Evolutionary conservation across 1,284 basidiomycete species (phyloP).

Genomic region (Cutaneotrichosporon spelunceum): DNA sequence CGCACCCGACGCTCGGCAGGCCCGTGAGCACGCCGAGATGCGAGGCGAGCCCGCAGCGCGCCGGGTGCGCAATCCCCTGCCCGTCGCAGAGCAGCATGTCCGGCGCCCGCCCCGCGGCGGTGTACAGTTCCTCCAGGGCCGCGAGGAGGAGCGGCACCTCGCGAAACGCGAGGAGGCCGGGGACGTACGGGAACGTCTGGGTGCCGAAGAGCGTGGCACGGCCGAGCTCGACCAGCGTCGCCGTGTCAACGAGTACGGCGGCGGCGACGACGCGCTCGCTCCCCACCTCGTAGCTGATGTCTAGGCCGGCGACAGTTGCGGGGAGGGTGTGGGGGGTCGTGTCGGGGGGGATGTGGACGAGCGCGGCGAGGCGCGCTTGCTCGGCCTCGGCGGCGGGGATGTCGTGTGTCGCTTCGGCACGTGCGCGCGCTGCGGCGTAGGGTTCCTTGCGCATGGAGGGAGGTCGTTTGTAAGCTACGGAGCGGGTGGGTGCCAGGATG

Average conservation of each 20-base stretch:
- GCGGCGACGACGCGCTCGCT: slow-evolving; percentile 8
- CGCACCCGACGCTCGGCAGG: slow-evolving; percentile 1
- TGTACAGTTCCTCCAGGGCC: neutral
- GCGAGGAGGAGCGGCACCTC: slow-evolving; percentile 5
- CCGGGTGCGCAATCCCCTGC: slow-evolving; percentile 10
- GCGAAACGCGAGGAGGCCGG: slow-evolving; percentile 10
- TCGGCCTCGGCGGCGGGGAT: slow-evolving; percentile 7
- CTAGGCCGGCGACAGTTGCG: neutral
- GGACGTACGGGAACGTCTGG: slow-evolving; percentile 6
- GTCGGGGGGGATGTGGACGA: slow-evolving; percentile 1
- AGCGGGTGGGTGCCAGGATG: no score
- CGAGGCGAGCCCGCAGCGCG: slow-evolving; percentile 10
- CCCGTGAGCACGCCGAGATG: slow-evolving; percentile 6
- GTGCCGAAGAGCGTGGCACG: slow-evolving; percentile 1
- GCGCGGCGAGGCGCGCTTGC: slow-evolving; percentile 4
- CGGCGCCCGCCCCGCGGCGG: neutral
- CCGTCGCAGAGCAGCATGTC: slow-evolving; percentile 10
- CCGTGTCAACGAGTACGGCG: slow-evolving; percentile 4
- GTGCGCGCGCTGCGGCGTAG: neutral
- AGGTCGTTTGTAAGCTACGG: neutral
- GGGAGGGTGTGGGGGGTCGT: neutral
- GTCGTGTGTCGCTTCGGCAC: slow-evolving; percentile 1
- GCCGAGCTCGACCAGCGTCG: neutral
- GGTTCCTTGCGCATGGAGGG: neutral
- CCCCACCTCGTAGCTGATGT: slow-evolving; percentile 9